phyloP scores from a whole-genome alignment of 257 asterid species.

The Buddleja alternifolia region DNA sequence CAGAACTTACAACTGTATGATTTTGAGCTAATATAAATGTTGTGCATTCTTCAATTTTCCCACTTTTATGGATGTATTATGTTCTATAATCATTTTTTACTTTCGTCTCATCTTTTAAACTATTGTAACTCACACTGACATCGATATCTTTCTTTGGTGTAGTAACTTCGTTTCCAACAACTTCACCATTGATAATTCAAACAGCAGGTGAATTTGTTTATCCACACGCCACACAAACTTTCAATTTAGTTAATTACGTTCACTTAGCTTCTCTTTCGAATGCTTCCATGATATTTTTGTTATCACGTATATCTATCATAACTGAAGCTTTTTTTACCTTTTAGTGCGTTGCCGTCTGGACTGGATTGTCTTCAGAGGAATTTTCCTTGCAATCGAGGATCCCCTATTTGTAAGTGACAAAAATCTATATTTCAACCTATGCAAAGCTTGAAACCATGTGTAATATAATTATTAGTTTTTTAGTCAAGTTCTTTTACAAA shows the following conservation, averaged over 20 bases:
- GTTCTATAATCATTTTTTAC: not conserved
- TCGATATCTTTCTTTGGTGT: slow-evolving; percentile 18
- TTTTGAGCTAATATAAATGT: not conserved
- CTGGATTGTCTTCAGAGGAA: slow-evolving; percentile 72
- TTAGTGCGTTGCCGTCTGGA: slow-evolving; percentile 64
- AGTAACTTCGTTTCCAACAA: slow-evolving; percentile 82
- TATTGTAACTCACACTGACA: not conserved
- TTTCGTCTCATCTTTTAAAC: not conserved
- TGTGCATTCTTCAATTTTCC: not conserved
- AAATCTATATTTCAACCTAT: not conserved
- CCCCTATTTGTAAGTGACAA: slow-evolving; percentile 57
- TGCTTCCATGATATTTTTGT: too few species aligned
- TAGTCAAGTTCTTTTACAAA: not conserved
- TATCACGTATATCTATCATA: slow-evolving; percentile 5
- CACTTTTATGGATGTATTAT: not conserved
- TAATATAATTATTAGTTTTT: too few species aligned
- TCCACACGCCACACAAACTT: not conserved
- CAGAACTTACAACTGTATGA: slow-evolving; percentile 62
- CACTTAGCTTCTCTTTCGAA: not conserved
- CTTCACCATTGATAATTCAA: slow-evolving; percentile 49
- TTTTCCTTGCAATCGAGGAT: slow-evolving; percentile 68
- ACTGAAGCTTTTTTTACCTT: slow-evolving; percentile 21
- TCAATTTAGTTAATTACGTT: not conserved
- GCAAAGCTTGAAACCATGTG: not conserved
- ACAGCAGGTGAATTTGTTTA: slow-evolving; percentile 47